Evolutionary conservation across 1,284 basidiomycete genomes (phyloP).

Genomic region (Trichosporon sp.): DNA sequence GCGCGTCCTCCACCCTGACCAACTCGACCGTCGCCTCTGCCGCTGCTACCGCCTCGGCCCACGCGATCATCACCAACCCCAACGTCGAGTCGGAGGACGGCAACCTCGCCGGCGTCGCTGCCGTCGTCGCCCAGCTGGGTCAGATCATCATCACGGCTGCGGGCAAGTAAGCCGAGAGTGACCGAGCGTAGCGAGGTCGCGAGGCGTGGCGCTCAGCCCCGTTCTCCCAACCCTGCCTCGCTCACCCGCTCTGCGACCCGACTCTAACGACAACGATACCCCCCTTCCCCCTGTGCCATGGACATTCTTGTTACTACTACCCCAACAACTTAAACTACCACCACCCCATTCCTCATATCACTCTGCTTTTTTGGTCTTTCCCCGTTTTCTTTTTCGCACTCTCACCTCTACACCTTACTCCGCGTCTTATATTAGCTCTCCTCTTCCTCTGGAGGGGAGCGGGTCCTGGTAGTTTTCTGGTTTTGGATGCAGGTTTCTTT

Average conservation of each 20-base stretch:
- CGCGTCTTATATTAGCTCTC: background rate
- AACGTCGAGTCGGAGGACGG: conserved; percentile 10
- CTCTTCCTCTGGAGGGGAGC: background rate
- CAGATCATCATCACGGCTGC: conserved; percentile 11
- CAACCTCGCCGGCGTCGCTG: conserved; percentile 3
- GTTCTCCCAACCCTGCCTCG: background rate
- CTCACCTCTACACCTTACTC: background rate
- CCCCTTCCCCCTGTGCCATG: background rate
- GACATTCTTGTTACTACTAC: conserved; percentile 9
- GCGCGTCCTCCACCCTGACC: background rate
- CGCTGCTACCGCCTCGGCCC: conserved; percentile 9
- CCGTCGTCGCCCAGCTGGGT: conserved; percentile 2
- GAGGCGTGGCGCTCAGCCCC: background rate
- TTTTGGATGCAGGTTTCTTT: background rate
- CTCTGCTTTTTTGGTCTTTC: conserved; percentile 9
- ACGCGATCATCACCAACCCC: conserved; percentile 13
- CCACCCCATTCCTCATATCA: background rate
- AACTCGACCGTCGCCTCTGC: conserved; percentile 17
- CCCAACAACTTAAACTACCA: background rate
- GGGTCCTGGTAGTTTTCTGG: background rate
- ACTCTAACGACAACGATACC: background rate
- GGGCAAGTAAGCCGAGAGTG: conserved; percentile 7
- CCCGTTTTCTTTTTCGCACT: background rate
- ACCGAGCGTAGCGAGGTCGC: conserved; percentile 4
- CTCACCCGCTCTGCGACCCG: background rate